Evolutionary conservation across 2,329 filamentous ascomycete genomes (phyloP).

Genomic region (Moelleriella libera): DNA sequence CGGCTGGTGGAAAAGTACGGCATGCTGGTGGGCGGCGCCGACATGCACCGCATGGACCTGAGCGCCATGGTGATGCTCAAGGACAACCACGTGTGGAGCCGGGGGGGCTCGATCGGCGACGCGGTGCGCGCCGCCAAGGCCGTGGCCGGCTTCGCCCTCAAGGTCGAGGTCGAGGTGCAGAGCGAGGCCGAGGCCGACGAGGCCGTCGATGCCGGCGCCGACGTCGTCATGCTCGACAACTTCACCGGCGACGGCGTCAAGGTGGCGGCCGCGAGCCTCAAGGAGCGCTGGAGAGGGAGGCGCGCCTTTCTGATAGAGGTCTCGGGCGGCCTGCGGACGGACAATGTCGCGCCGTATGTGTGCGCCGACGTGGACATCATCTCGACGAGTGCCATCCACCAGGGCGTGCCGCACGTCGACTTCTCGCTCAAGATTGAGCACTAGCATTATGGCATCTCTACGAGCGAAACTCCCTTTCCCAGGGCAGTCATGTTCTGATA

Average conservation of each 20-base stretch:
- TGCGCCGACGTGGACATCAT: conserved; percentile 81
- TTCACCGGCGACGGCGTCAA: conserved; percentile 71
- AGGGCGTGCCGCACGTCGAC: conserved; percentile 86
- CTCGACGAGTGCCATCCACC: conserved; percentile 92
- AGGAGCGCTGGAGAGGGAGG: conserved; percentile 65
- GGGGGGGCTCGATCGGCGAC: conserved; percentile 61
- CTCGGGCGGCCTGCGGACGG: conserved; percentile 73
- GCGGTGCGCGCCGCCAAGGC: conserved; percentile 75
- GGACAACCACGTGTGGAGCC: conserved; percentile 95
- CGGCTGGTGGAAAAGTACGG: conserved; percentile 95
- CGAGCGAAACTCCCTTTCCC: neutral
- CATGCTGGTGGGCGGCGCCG: conserved; percentile 86
- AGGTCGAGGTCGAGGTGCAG: conserved; percentile 93
- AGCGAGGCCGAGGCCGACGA: conserved; percentile 79
- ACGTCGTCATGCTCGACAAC: conserved; percentile 96
- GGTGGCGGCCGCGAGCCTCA: conserved; percentile 58
- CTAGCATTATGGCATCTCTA: conserved; percentile 5
- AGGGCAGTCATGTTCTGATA: no score
- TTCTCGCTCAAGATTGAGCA: conserved; percentile 80
- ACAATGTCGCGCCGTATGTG: conserved; percentile 75
- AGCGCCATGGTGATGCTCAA: conserved; percentile 97
- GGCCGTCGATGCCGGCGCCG: conserved; percentile 79
- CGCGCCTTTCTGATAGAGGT: conserved; percentile 75
- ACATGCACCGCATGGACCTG: conserved; percentile 83
- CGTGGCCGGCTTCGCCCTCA: conserved; percentile 78